A percentile compares a stretch with the other conserved stretches of the same genome.
Evolutionary conservation across 805 yeast genomes (phyloP).

Genomic region (Ogataea trehaloabstinens): DNA sequence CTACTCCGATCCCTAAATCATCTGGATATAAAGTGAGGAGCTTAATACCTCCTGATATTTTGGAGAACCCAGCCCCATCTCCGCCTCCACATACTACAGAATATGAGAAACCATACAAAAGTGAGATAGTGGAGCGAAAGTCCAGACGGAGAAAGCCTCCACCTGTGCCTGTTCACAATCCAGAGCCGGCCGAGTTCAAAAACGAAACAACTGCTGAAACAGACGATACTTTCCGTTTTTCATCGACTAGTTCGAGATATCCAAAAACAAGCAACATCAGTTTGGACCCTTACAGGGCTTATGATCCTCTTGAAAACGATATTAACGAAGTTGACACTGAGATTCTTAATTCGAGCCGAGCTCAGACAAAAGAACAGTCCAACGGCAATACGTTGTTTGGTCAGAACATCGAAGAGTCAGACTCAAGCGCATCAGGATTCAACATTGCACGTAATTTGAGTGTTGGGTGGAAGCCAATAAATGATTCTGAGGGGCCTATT

Average conservation of each 20-base stretch:
- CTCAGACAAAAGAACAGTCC: too few species aligned
- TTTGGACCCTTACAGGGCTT: background rate
- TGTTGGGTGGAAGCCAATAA: conserved; percentile 1
- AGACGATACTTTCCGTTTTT: background rate
- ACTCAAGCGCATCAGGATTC: background rate
- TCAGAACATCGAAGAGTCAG: background rate
- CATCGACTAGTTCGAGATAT: background rate
- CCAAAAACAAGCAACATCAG: background rate
- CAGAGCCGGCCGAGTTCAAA: background rate
- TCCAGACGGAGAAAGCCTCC: conserved; percentile 2
- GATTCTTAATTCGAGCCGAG: too few species aligned
- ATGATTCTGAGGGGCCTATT: background rate
- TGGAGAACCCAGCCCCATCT: conserved; percentile 3
- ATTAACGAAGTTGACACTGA: background rate
- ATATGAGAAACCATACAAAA: background rate
- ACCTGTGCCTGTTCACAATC: background rate
- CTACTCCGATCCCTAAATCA: background rate
- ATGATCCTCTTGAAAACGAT: background rate
- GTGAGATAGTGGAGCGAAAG: background rate
- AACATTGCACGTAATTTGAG: background rate
- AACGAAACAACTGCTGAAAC: background rate
- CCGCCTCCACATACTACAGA: conserved; percentile 11
- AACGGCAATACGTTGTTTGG: too few species aligned
- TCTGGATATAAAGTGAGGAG: conserved; percentile 12
- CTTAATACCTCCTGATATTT: conserved; percentile 16